Evolutionary conservation across 2,329 filamentous ascomycete species (phyloP), one percentile per base, ranked within the genome.

Genomic region (Alternaria gaisen): DNA sequence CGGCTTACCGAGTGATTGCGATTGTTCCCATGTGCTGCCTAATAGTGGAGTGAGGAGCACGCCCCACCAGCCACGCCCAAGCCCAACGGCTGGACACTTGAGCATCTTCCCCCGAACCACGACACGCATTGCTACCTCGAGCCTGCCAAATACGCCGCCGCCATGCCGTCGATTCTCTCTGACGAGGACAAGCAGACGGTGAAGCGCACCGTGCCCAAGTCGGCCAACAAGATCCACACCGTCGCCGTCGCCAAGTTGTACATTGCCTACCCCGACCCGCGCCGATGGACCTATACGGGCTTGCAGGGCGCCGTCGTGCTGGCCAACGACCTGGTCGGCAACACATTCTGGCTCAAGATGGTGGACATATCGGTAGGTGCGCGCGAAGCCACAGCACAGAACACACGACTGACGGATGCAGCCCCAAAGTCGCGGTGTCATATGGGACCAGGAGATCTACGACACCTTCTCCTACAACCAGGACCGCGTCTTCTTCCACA

Each of bases 181-280:
- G 94, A 97, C 75, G 91, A 94, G 74, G 95, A 99, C 83, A 97
- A 97, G 86, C 92, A 96, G 82, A 97, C 90, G 63, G 94, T 99
- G 81, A 97, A 96, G 84, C 90, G 95, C 77, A 91, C 90, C 71
- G 92, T 99, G 56, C 94, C 95, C 64, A 97, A 97, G 80, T 88
- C 93, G 66, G 89, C 90, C 73, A 99, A 98, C 88, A 98, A 98
- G 85, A 98, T 99, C 80, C 92, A 96, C 69, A 93, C 94, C 64
- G 94, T 97, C 68, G 95, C 92, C 61, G 94, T 98, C 69, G 94
- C 93, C 63, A 90, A 91, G 76, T 89, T 99, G 70, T 98, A 97
- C 81, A 88, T 98, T 76, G 94, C 94, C 72, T 91, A 97, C 75
- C 95, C 95, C 12, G 88, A 95, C 82, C 87, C 86, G 65, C 87